Evolutionary conservation across 148 eudicot genomes (phyloP).

Genomic region (Diospyros kaki): DNA sequence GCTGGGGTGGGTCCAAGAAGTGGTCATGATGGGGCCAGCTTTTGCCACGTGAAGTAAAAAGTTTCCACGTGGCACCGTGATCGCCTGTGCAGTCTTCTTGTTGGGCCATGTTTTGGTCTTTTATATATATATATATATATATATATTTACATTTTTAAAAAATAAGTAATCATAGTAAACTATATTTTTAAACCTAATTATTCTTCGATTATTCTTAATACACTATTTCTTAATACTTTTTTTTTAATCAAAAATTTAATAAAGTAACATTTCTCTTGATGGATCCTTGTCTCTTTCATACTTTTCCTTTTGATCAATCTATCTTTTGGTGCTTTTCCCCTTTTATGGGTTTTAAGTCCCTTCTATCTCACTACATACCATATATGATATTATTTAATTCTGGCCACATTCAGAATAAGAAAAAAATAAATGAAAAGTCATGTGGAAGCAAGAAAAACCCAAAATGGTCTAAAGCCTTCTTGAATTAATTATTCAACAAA

Average conservation of each 20-base stretch:
- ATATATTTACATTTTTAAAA: no score
- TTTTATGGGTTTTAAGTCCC: constrained; percentile 18
- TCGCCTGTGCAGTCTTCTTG: constrained; percentile 1
- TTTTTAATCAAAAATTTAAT: no score
- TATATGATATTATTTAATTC: neutral
- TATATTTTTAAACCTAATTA: no score
- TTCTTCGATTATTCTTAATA: no score
- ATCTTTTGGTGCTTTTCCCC: constrained; percentile 41
- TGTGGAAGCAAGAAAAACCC: constrained; percentile 10
- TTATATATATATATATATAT: no score
- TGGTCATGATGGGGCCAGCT: neutral
- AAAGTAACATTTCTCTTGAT: no score
- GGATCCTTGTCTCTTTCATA: neutral
- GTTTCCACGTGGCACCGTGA: constrained; percentile 17
- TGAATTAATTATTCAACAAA: neutral
- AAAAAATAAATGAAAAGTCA: neutral
- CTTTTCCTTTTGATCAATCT: constrained; percentile 32
- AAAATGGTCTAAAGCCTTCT: neutral
- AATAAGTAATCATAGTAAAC: no score
- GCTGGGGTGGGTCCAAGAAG: neutral
- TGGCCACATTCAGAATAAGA: no score
- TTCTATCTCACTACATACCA: neutral
- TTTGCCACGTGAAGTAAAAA: constrained; percentile 9
- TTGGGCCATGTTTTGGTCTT: neutral
- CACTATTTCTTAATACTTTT: no score